Evolutionary conservation across 768 basidiomycete species (phyloP), one percentile per base, ranked within the genome.

Genomic region (Lyophyllum atratum): DNA sequence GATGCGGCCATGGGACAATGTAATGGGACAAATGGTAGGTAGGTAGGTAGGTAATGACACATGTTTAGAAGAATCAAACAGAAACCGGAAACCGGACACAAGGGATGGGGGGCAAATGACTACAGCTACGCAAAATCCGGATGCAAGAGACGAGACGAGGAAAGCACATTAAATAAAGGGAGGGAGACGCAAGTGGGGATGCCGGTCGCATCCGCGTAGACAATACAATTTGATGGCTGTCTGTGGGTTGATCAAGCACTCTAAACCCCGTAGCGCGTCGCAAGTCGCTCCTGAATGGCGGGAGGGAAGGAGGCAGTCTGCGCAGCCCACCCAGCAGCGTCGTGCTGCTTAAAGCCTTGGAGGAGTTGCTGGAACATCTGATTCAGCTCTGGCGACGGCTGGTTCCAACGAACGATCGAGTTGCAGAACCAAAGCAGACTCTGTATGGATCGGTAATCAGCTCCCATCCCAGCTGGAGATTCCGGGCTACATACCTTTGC

Each of bases 361-460:
- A 99, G 76, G 48, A 99, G 82, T 73, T 89, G 85, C 68, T 87
- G 84, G 85, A 99, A 99, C 93, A 97, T 98, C 47, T 79, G 79
- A 70, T 97, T 93, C 56, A 99, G 82, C 73, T 96, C 93, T 11
- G 85, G 79, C 1, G 95, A 97, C 0, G 97, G 97, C 56, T 85
- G 85, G 54, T 87, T 91, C 97, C 97, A 99, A 59, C 95, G 84
- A 51, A 95, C 91, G 59, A 98, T 92, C 17, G 97, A 93, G 70
- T 98, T 98, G 73, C 96, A 96, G 85, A 99, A 98, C 90, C 92
- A 98, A 52, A 96, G 74, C 61, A 98, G 78, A 65, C 92, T 92
- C 96, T 98, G 70, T 12, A 53, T 14, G 26, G 49, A 19, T 48
- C 21, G 49, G 47, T 39, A 49, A 40, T 55, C 42, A 60, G 55